A percentile compares a stretch with the other conserved stretches of the same genome.
Evolutionary conservation across 352 stramenopile species (phyloP).

Genomic region (Globisporangium cystogenes): DNA sequence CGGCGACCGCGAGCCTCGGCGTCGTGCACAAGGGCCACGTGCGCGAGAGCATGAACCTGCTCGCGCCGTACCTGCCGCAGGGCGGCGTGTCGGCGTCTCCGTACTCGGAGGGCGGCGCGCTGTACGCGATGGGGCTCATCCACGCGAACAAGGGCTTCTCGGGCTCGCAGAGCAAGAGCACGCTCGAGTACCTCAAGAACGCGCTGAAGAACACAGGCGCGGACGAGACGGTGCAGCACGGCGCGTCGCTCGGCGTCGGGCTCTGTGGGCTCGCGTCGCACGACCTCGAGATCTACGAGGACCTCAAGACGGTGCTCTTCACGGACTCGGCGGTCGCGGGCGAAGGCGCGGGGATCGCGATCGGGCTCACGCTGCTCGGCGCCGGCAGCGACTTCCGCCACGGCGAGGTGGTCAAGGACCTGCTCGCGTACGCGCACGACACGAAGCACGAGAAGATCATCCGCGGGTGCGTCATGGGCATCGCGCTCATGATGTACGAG

Average conservation of each 20-base stretch:
- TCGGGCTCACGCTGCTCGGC: conserved; percentile 97
- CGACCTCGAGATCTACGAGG: conserved; percentile 94
- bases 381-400: conserved; percentile 85
- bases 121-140: conserved; percentile 98
- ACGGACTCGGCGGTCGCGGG: conserved; percentile 97
- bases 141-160: conserved; percentile 94
- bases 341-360: conserved; percentile 96
- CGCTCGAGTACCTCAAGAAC: conserved; percentile 85
- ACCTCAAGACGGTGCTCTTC: conserved; percentile 97
- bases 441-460: conserved; percentile 99
- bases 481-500: conserved; percentile 98
- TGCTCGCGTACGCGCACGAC: conserved; percentile 97
- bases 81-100: conserved; percentile 84
- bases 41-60: conserved; percentile 96
- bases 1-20: conserved; percentile 95
- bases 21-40: conserved; percentile 98
- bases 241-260: conserved; percentile 95
- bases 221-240: conserved; percentile 98
- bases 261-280: conserved; percentile 94
- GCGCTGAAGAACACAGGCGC: conserved; percentile 80
- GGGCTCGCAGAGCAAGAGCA: conserved; percentile 74
- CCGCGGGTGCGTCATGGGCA: conserved; percentile 95
- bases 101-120: conserved; percentile 96
- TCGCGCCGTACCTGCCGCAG: conserved; percentile 97
- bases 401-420: conserved; percentile 86